These are phyloP conservation scores for Galeopsis tetrahit DNA, from an alignment of 257 asterid genomes.

Conservation along the genomic window DNA sequence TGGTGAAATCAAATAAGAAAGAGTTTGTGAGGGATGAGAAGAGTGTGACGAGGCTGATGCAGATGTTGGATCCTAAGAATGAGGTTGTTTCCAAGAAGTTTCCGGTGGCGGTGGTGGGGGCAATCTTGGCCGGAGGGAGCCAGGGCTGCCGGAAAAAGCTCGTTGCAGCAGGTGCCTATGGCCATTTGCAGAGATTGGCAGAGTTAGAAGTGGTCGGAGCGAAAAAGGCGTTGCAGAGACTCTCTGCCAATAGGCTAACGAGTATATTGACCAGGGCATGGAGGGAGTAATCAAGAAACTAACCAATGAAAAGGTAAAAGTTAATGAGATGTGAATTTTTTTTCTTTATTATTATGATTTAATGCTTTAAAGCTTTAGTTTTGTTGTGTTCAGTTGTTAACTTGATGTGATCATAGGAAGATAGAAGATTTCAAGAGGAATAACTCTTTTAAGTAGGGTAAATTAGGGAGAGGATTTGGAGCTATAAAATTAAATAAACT, in stretches of 20 bases:
- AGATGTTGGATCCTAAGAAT: constrained; percentile 75
- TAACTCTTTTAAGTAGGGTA: not conserved
- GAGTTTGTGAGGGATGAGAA: constrained; percentile 86
- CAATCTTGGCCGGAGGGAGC: constrained; percentile 87
- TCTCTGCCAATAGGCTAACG: constrained; percentile 76
- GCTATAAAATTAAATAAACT: constrained; percentile 11
- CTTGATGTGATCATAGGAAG: constrained; percentile 5
- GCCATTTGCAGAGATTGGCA: constrained; percentile 71
- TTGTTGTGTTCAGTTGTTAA: not conserved
- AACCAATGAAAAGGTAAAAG: constrained; percentile 55
- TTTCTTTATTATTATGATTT: constrained; percentile 10
- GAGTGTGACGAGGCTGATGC: constrained; percentile 70
- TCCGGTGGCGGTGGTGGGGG: constrained; percentile 75
- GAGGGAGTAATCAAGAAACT: constrained; percentile 58
- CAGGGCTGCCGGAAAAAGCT: constrained; percentile 84
- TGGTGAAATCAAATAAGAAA: constrained; percentile 71
- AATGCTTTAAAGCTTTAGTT: constrained; percentile 12
- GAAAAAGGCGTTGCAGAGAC: constrained; percentile 85
- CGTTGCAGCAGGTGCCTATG: constrained; percentile 66
- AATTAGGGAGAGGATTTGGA: constrained; percentile 4
- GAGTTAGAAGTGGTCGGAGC: constrained; percentile 81
- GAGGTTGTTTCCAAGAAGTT: constrained; percentile 75
- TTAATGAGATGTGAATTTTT: not conserved
- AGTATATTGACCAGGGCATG: constrained; percentile 75
- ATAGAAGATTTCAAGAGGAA: not conserved